phyloP scores from a whole-genome alignment of 2,329 filamentous ascomycete genomes.

The Phialophora expanda region DNA sequence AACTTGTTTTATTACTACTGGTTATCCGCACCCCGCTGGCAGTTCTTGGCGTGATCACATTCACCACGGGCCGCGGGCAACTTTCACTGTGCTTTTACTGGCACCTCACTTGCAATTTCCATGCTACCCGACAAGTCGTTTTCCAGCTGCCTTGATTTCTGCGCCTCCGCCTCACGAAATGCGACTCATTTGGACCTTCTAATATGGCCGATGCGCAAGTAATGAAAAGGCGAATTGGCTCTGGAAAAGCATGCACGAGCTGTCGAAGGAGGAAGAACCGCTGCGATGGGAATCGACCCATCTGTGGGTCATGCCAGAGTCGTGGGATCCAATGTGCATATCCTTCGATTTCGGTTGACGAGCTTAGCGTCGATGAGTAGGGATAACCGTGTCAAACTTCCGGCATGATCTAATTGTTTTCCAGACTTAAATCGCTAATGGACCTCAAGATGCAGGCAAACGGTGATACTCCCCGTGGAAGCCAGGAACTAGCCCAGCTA shows the following conservation, averaged over 20 bases:
- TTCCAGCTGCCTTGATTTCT: not conserved
- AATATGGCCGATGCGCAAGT: conserved; percentile 7
- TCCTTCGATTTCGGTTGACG: conserved; percentile 10
- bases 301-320: not conserved
- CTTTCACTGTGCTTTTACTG: not conserved
- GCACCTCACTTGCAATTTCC: not conserved
- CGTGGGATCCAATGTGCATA: not conserved
- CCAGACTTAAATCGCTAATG: not conserved
- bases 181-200: not conserved
- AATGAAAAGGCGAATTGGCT: conserved; percentile 8
- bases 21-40: no score
- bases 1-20: no score
- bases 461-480: not conserved
- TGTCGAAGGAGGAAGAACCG: conserved; percentile 15
- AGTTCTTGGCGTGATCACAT: not conserved
- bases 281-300: conserved; percentile 7
- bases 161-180: not conserved
- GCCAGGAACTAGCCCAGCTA: not conserved
- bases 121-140: not conserved
- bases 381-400: not conserved
- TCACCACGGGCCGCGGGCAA: not conserved
- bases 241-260: conserved; percentile 13
- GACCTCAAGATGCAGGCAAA: not conserved
- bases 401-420: not conserved
- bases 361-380: conserved; percentile 2